Evolutionary conservation across 768 basidiomycete species (phyloP).

Genomic region (Boletus edulis): DNA sequence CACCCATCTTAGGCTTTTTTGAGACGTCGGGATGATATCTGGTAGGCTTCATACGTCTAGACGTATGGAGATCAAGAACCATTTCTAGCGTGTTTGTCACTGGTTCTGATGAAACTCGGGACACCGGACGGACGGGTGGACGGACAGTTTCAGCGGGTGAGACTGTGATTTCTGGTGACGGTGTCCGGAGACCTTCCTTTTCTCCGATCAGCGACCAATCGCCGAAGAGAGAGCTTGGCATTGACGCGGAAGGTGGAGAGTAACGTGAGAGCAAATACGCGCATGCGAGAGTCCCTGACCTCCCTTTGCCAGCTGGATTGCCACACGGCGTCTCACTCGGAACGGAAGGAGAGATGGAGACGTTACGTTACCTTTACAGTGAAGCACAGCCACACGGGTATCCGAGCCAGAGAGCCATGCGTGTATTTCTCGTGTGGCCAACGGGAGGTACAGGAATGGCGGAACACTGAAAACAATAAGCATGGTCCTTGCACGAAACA

Average conservation of each 20-base stretch:
- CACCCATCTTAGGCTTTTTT: constrained; percentile 49
- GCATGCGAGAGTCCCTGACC: constrained; percentile 85
- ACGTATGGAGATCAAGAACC: constrained; percentile 67
- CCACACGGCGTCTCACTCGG: constrained; percentile 3
- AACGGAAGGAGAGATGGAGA: background rate
- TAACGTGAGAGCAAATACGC: constrained; percentile 68
- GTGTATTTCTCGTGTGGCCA: constrained; percentile 72
- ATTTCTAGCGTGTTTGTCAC: constrained; percentile 42
- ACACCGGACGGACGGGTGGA: constrained; percentile 1
- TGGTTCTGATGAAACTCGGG: constrained; percentile 18
- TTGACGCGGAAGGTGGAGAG: constrained; percentile 43
- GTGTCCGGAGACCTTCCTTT: constrained; percentile 19
- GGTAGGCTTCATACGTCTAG: constrained; percentile 59
- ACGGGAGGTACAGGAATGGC: constrained; percentile 69
- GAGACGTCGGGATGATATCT: constrained; percentile 12
- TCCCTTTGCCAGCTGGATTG: constrained; percentile 68
- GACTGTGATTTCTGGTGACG: background rate
- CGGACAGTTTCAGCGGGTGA: background rate
- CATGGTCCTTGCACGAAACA: constrained; percentile 23
- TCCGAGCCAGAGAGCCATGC: constrained; percentile 65
- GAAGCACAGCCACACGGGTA: constrained; percentile 74
- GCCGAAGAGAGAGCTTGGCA: constrained; percentile 2
- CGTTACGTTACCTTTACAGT: constrained; percentile 70
- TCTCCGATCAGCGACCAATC: constrained; percentile 21
- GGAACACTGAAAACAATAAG: constrained; percentile 52